Percentiles rank a stretch among this genome's conserved stretches.
Evolutionary conservation across 805 yeast species (phyloP).

Genomic region (Wickerhamomyces bisporus): DNA sequence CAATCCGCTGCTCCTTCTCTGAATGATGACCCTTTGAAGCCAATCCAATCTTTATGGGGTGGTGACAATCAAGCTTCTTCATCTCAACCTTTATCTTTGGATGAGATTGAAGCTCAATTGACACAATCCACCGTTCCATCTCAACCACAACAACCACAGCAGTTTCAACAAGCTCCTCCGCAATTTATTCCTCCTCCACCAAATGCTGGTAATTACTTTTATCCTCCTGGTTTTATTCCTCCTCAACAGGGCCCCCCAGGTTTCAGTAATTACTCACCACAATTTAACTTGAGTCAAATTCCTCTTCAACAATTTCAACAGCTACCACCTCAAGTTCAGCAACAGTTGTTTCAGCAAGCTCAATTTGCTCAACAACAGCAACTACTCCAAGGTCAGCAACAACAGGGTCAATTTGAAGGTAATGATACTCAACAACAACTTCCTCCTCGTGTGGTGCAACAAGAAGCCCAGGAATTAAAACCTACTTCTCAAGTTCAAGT

Average conservation of each 20-base stretch:
- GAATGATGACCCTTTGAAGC: conserved; percentile 45
- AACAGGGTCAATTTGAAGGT: conserved; percentile 18
- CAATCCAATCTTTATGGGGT: conserved; percentile 71
- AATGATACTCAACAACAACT: conserved; percentile 20
- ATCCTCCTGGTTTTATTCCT: conserved; percentile 22
- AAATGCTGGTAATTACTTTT: neutral
- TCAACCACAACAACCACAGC: conserved; percentile 27
- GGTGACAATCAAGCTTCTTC: conserved; percentile 10
- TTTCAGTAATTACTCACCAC: conserved; percentile 13
- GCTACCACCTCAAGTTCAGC: conserved; percentile 26
- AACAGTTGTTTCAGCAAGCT: conserved; percentile 20
- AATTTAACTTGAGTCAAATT: conserved; percentile 19
- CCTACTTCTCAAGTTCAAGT: too few species aligned
- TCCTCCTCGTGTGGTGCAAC: too few species aligned
- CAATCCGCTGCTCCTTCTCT: conserved; percentile 1
- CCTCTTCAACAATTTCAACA: conserved; percentile 23
- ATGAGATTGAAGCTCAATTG: conserved; percentile 75
- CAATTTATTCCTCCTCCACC: conserved; percentile 13
- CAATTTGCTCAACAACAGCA: conserved; percentile 22
- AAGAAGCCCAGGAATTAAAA: conserved; percentile 13
- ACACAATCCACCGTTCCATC: conserved; percentile 11
- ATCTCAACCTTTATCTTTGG: conserved; percentile 55
- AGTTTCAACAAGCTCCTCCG: conserved; percentile 10
- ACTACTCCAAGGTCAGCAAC: conserved; percentile 9
- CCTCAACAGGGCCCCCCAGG: conserved; percentile 15